phyloP scores from a whole-genome alignment of 805 yeast species.

The Pichia exigua region DNA sequence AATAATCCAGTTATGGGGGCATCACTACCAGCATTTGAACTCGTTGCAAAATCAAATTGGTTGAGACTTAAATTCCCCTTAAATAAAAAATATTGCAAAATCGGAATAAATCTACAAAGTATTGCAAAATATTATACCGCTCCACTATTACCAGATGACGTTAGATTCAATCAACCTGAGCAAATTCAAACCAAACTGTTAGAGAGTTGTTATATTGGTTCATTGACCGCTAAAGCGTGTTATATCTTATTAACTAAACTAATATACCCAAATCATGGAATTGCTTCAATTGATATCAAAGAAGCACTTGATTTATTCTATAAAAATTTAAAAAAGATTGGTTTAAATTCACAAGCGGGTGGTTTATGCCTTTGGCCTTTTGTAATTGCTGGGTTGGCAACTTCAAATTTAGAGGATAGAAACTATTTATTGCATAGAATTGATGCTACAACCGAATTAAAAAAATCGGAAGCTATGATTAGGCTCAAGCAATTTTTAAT shows the following conservation, averaged over 20 bases:
- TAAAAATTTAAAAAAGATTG: constrained; percentile 4
- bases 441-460: constrained; percentile 6
- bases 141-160: constrained; percentile 7
- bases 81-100: background rate
- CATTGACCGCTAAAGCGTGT: constrained; percentile 7
- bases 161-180: constrained; percentile 1
- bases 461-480: constrained; percentile 4
- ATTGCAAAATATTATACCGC: constrained; percentile 7
- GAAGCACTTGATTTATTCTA: background rate
- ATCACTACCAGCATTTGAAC: constrained; percentile 29
- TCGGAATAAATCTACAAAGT: background rate
- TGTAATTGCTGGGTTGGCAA: constrained; percentile 12
- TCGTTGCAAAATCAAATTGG: constrained; percentile 32
- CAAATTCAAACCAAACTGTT: constrained; percentile 9
- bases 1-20: constrained; percentile 34
- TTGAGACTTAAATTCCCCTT: constrained; percentile 12
- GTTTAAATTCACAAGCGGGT: constrained; percentile 4
- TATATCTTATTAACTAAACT: constrained; percentile 7
- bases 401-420: constrained; percentile 1
- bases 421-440: constrained; percentile 9
- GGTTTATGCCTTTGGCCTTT: constrained; percentile 13
- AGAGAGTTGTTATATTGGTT: constrained; percentile 11
- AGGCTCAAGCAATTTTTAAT: constrained; percentile 8
- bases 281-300: background rate
- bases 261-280: constrained; percentile 1